Evolutionary conservation across 1,284 basidiomycete genomes (phyloP).

Genomic region (Ceratobasidium sp.): DNA sequence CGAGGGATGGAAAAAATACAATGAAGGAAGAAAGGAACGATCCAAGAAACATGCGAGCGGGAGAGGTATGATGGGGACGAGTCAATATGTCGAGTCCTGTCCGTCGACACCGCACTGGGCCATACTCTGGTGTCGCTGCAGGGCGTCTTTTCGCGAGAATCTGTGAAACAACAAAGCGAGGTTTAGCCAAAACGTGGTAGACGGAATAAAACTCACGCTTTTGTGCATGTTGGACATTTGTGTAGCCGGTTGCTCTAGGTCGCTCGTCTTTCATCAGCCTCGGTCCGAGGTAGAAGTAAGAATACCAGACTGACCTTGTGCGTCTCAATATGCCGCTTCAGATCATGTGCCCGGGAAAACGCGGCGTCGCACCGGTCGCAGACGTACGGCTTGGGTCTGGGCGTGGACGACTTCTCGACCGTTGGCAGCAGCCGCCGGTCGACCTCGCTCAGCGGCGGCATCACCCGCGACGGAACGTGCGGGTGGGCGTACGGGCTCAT

Average conservation of each 20-base stretch:
- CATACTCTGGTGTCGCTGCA: conserved; percentile 44
- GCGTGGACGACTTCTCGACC: conserved; percentile 25
- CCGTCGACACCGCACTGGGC: conserved; percentile 39
- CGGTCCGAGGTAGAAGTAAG: background rate
- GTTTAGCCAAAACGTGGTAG: background rate
- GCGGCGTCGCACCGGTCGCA: conserved; percentile 47
- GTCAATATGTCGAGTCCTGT: conserved; percentile 12
- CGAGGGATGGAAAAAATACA: no score
- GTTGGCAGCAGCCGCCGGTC: conserved; percentile 1
- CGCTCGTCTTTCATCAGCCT: background rate
- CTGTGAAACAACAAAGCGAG: background rate
- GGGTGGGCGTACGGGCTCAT: conserved; percentile 19
- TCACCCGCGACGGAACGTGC: conserved; percentile 18
- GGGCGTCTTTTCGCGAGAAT: conserved; percentile 37
- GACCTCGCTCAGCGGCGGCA: conserved; percentile 37
- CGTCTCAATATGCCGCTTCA: conserved; percentile 48
- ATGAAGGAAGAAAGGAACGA: no score
- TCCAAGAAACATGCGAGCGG: no score
- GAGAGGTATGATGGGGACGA: background rate
- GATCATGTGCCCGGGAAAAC: conserved; percentile 49
- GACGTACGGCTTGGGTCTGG: conserved; percentile 43
- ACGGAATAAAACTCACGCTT: conserved; percentile 16
- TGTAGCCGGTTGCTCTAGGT: conserved; percentile 31
- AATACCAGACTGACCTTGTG: conserved; percentile 37
- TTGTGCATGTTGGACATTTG: conserved; percentile 43